Base-by-base conservation (phyloP, 306 rosid species). In the Vicia faba region DNA sequence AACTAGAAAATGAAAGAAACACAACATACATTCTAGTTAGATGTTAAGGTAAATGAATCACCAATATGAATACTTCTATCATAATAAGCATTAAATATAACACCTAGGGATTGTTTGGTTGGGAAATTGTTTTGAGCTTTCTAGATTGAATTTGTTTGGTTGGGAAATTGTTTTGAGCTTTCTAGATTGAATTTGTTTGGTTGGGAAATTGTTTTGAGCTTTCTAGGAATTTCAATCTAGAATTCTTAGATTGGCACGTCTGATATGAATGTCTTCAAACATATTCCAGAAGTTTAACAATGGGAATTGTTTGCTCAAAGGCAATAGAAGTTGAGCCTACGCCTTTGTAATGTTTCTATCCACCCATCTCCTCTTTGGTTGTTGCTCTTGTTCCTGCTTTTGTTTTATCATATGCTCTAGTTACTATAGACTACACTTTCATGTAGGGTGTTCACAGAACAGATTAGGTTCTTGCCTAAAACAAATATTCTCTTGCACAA, bases 1-100 rank as follows among this genome's bases (percentile, higher is more conserved):
- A 85, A 80, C 97, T 91, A 72, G 26, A 70, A 82, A 78, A 67
- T 38, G 13, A 56, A 41, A 64, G 61, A 70, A 73, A 55, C 10
- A 63, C 12, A 63, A 44, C 33, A 49, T 7, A 18, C 64, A 58
- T 26, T 49, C 1, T 39, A 70, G n/a, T 49, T 62, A 68, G 79
- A 43, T 79, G 39, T 41, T 20, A 55, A 20, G 31, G 31, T 55
- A 60, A 64, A 48, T 61, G 25, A 72, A 49, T 48, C 26, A n/a
- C 31, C 4, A 63, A 49, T 68, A 64, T 67, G 19, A 15, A 29
- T 65, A 10, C 49, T 59, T 41, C 15, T 25, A 59, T 79, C 39
- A 50, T 8, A 59, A 43, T 28, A 61, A 62, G 29, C 70, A 62
- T 50, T 25, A 7, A 44, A 63, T 46, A 56, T 66, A 64, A 49